phyloP scores from a whole-genome alignment of 2,329 filamentous ascomycete genomes.

The Ophiocordyceps polyrhachis-furcata region DNA sequence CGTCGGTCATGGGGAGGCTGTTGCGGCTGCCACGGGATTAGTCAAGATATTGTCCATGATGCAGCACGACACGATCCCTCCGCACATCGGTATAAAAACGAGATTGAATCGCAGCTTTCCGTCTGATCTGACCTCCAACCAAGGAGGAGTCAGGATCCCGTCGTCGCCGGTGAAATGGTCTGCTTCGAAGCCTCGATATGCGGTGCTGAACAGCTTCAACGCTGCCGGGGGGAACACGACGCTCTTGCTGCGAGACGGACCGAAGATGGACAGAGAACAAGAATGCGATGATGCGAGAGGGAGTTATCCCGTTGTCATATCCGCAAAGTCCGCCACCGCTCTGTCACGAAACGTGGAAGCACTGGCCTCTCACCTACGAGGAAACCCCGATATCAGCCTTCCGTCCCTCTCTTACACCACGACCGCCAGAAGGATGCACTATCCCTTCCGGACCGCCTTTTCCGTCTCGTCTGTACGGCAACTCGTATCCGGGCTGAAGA shows the following conservation, averaged over 20 bases:
- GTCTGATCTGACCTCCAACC: constrained; percentile 36
- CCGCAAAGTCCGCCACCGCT: no score
- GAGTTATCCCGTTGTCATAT: constrained; percentile 1
- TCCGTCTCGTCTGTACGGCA: no score
- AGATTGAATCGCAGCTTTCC: constrained; percentile 43
- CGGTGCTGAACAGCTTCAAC: constrained; percentile 50
- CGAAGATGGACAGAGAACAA: constrained; percentile 6
- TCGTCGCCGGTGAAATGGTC: constrained; percentile 10
- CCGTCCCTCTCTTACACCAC: no score
- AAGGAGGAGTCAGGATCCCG: constrained; percentile 31
- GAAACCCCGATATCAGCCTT: no score
- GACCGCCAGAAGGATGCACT: no score
- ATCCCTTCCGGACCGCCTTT: no score
- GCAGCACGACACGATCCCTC: constrained; percentile 41
- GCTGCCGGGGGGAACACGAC: constrained; percentile 56
- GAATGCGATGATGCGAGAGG: no score
- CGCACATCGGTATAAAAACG: constrained; percentile 48
- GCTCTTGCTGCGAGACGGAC: constrained; percentile 43
- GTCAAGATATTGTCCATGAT: constrained; percentile 35
- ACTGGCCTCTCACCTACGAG: no score
- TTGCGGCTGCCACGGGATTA: constrained; percentile 46
- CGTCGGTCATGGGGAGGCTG: constrained; percentile 45
- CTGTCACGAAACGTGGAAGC: no score
- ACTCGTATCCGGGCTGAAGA: no score
- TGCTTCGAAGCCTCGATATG: constrained; percentile 17